Evolutionary conservation across 352 stramenopile genomes (phyloP), one percentile per base, ranked within the genome.

Genomic region (Pythium rishiriense): DNA sequence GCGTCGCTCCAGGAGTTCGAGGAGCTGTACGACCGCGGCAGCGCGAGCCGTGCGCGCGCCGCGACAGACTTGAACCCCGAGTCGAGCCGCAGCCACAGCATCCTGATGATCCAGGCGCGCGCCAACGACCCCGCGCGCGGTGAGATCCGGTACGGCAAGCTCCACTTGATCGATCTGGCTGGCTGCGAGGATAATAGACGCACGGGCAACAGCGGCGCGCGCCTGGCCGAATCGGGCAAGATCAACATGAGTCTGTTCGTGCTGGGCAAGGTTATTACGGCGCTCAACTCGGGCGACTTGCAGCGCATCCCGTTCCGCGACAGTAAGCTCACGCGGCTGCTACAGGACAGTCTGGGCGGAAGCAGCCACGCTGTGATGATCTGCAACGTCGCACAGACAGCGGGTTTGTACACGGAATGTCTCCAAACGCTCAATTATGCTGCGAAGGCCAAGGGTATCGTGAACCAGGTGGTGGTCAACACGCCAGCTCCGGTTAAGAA

Each of bases 201-300:
- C 31, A 72, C 69, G 19, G 58, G 68, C 29, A 81, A 76, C 62
- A 79, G 55, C 48, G 67, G 65, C 24, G 62, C 59, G 35, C 64
- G 73, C 8, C 57, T 75, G 22, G 50, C 66, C 37, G 70, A 75
- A 45, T 73, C 69, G 24, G 69, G 60, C 25, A 81, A 76, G 67
- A 97, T 91, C 65, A 96, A 93, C 68, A 90, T 79, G 60, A 87
- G 71, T 24, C 62, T 96, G 3, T 90, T 76, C 9, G 85, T 86
- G 33, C 72, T 95, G 9, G 89, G 85, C 39, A 88, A 93, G 55
- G 81, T 93, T 0, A 87, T 96, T 41, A 75, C 73, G 24, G 86
- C 88, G 10, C 73, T 96, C 24, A 88, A 78, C 42, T 70, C 69
- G 2, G 70, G 76, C n/a, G 73, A 87, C 10, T 79, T 82, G 22